Base-by-base conservation (phyloP, 805 yeast genomes). In the Lipomyces kockii region DNA sequence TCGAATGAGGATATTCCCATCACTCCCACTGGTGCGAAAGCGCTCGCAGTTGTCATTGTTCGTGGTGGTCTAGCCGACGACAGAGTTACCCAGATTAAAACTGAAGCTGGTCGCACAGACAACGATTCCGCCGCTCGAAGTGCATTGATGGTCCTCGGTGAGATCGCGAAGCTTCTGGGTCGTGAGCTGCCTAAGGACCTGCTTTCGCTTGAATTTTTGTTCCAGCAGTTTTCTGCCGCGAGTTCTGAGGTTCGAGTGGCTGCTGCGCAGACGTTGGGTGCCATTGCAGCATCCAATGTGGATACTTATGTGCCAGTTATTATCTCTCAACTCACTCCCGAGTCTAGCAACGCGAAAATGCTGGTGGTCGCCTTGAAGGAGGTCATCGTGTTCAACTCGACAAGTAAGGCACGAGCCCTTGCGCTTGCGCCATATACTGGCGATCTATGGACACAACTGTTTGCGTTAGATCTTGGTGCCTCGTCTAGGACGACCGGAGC, bases 211-310 rank as follows among this genome's bases (percentile, higher is more conserved):
- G 79, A 76, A 0, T 78, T 82, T 20, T 75, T 86, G 71, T 75
- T 77, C 71, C 66, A 64, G 22, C 73, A 78, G 66, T 74, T 82
- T 67, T 72, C 75, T 2, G 75, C 80, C 11, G 83, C 82, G 49
- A 65, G 63, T 8, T 73, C 69, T 27, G 76, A 75, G 4, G 73
- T 83, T 4, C 81, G 80, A 62, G 69, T 80, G 7, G 84, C 85
- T 27, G 82, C 89, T 1, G 84, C 89, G 0, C 81, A 83, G 60
- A 81, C 88, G 0, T 74, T 87, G 35, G 89, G 90, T 1, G 81
- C 83, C 12, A 74, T 85, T 29, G 79, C 84, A 9, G 77, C 83
- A 2, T 77, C 77, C 49, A 79, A 85, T 67, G 72, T 82, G 6
- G 72, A 75, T 1, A 74, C 69, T 3, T 81, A 82, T 64, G 73